Base-by-base conservation (phyloP, 2,329 filamentous ascomycete species). In the Gremmenia infestans region DNA sequence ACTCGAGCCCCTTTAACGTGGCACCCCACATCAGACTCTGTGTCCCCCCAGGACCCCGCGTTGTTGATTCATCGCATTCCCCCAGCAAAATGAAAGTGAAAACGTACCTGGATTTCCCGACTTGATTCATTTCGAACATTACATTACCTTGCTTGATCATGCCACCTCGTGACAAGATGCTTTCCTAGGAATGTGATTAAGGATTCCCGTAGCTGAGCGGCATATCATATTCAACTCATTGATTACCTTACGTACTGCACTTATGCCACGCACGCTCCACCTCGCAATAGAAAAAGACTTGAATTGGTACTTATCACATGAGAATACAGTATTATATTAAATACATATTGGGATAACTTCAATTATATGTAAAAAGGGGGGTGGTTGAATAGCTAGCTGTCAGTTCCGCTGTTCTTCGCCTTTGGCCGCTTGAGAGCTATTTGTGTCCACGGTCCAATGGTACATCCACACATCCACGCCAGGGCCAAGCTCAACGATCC, bases 91-190 rank as follows among this genome's bases (percentile, higher is more conserved):
- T 25, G 2, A 28, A 28, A 28, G 25, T 28, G 25, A 28, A 7
- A 9, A 11, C 8, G 8, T 9, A 11, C 8, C 28, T 32, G 28
- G 28, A n/a, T n/a, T 40, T n/a, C 8, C 2, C n/a, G 2, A 15
- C n/a, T 40, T 40, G 1, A 7, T n/a, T 40, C 5, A 9, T 6
- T 40, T 15, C n/a, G 37, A 11, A 15, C 14, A 40, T 17, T 6
- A n/a, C 37, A 1, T 5, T 14, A n/a, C n/a, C n/a, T n/a, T n/a
- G n/a, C 14, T 6, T 15, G 5, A 8, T n/a, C 37, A 15, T 25
- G 19, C 43, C 28, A n/a, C 37, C 55, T 32, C 40, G 50, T 57
- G 47, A 53, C 53, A 35, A 15, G 42, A 55, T 48, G 51, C 42
- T 52, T 32, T 23, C 35, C 23, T 17, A 40, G 37, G 37, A 40